A percentile compares a stretch with the other conserved stretches of the same genome.
These are phyloP conservation scores for Acanthamoeba triangularis DNA, from an alignment of 208 protist genomes.

Conservation along the genomic window DNA sequence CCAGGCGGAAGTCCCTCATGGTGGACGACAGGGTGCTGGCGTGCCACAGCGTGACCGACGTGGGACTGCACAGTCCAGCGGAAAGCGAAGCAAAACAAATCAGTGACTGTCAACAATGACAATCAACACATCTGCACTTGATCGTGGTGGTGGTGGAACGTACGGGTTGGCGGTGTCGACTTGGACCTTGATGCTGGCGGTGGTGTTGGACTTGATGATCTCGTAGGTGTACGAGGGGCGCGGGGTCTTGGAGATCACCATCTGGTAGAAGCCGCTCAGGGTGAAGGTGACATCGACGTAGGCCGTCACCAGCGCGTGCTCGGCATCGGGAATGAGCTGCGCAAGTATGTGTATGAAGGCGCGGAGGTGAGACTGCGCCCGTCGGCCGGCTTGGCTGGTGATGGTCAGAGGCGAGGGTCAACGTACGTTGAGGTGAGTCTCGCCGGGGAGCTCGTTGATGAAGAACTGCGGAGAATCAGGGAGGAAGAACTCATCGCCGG, in stretches of 20 bases:
- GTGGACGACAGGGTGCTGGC: conserved; percentile 29
- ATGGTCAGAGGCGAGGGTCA: neutral
- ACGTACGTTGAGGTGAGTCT: conserved; percentile 77
- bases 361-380: too few relatives aligned
- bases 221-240: conserved; percentile 32
- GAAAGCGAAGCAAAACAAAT: neutral
- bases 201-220: conserved; percentile 58
- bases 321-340: conserved; percentile 54
- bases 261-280: conserved; percentile 27
- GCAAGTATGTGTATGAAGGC: neutral
- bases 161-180: neutral
- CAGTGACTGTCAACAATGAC: neutral
- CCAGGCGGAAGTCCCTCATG: conserved; percentile 56
- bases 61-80: neutral
- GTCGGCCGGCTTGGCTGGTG: neutral
- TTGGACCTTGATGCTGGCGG: conserved; percentile 31
- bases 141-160: neutral
- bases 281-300: conserved; percentile 19
- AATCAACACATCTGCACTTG: too few relatives aligned
- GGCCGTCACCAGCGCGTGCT: conserved; percentile 24
- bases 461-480: conserved; percentile 81
- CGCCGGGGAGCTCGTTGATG: conserved; percentile 67
- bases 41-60: conserved; percentile 42
- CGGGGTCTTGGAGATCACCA: neutral
- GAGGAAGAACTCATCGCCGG: conserved; percentile 84